These are phyloP conservation scores for Termitomyces sp. DNA, from an alignment of 768 basidiomycete genomes.

Conservation along the genomic window DNA sequence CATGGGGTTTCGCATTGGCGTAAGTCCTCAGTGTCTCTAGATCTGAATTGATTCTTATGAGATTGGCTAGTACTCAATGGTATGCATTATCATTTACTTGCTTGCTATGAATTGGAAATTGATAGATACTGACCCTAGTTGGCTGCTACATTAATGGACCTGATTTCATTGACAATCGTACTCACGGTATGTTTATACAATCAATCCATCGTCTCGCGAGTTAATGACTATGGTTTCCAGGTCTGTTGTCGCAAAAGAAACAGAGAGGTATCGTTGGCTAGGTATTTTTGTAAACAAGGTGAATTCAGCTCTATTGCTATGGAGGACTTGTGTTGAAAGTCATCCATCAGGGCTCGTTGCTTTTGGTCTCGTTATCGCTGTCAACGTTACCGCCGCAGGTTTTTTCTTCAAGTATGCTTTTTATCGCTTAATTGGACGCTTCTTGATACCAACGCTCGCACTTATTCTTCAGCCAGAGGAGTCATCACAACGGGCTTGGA, in stretches of 20 bases:
- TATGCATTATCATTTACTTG: background rate
- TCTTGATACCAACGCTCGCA: background rate
- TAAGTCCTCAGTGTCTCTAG: slow-evolving; percentile 15
- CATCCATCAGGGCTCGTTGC: slow-evolving; percentile 24
- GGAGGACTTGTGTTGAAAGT: background rate
- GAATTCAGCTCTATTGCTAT: background rate
- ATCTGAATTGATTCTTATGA: background rate
- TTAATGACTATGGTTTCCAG: slow-evolving; percentile 9
- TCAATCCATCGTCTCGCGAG: background rate
- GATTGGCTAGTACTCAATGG: slow-evolving; percentile 17
- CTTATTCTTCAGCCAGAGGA: slow-evolving; percentile 21
- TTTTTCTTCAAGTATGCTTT: slow-evolving; percentile 28
- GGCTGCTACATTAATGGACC: slow-evolving; percentile 32
- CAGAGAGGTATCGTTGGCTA: slow-evolving; percentile 26
- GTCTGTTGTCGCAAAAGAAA: slow-evolving; percentile 23
- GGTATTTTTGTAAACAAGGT: slow-evolving; percentile 36
- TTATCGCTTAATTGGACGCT: background rate
- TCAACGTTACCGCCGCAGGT: slow-evolving; percentile 25
- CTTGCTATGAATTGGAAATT: background rate
- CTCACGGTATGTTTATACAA: slow-evolving; percentile 22
- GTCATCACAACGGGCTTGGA: slow-evolving; percentile 27
- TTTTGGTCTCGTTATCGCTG: slow-evolving; percentile 24
- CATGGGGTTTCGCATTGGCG: slow-evolving; percentile 28
- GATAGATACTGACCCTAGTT: slow-evolving; percentile 15
- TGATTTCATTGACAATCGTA: slow-evolving; percentile 30